Percentiles rank a stretch among this genome's conserved stretches.
Conservation (phyloP, 331 rosid genomes). For the Prunus yedoensis region DNA sequence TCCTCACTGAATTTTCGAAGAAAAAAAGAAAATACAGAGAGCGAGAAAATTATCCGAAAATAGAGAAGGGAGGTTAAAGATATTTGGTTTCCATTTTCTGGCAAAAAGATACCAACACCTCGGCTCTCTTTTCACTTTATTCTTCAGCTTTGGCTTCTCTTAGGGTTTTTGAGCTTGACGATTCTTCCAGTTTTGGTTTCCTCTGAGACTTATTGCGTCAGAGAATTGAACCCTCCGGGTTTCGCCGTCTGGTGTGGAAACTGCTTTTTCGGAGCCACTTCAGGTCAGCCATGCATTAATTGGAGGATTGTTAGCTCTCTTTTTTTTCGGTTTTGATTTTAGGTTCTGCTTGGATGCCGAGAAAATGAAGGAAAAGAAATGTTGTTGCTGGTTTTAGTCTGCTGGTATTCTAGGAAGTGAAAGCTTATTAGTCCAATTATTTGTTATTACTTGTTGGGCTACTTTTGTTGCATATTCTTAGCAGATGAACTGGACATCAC, state of each 20-base stretch:
- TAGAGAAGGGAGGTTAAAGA: not conserved
- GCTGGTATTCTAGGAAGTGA: not conserved
- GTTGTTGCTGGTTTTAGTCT: conserved; percentile 6
- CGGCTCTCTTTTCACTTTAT: not conserved
- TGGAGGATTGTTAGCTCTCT: not conserved
- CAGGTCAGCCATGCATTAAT: conserved; percentile 12
- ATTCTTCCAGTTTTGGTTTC: not conserved
- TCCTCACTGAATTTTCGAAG: not conserved
- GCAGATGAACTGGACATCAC: too few relatives aligned
- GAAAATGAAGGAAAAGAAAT: not conserved
- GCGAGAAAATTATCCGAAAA: not conserved
- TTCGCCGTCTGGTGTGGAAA: not conserved
- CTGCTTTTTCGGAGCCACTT: conserved; percentile 7
- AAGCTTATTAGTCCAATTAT: not conserved
- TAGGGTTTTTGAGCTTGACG: conserved; percentile 31
- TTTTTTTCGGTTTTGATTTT: not conserved
- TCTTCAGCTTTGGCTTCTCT: not conserved
- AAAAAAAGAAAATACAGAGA: not conserved
- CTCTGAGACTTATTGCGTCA: not conserved
- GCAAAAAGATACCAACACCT: not conserved
- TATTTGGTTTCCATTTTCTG: conserved; percentile 20
- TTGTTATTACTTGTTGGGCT: not conserved
- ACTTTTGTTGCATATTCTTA: not conserved
- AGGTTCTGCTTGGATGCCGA: conserved; percentile 13
- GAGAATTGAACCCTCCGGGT: not conserved